These are phyloP conservation scores for Aspergillus felis DNA, from an alignment of 2,329 filamentous ascomycete genomes.

Conservation along the genomic window DNA sequence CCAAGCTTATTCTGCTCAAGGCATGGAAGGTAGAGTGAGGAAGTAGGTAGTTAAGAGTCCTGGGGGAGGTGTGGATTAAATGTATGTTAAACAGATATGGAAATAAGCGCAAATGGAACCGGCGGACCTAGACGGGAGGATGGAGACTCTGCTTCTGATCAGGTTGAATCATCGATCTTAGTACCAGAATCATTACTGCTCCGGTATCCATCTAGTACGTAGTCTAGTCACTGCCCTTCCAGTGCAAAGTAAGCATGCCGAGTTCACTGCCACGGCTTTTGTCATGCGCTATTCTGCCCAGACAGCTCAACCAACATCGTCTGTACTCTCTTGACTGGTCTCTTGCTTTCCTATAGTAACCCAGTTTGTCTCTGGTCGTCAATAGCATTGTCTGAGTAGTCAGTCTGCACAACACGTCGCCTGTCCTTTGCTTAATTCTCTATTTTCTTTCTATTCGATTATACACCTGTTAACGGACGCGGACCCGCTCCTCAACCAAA, in stretches of 20 bases:
- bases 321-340: neutral
- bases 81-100: neutral
- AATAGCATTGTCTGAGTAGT: neutral
- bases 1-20: neutral
- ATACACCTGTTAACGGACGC: neutral
- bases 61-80: neutral
- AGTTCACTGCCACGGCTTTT: neutral
- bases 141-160: conserved; percentile 7
- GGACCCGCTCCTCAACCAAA: neutral
- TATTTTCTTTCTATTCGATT: neutral
- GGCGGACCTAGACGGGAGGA: neutral
- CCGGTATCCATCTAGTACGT: too few relatives aligned
- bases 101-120: conserved; percentile 4
- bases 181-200: conserved; percentile 1
- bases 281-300: neutral
- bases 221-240: neutral
- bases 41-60: conserved; percentile 7
- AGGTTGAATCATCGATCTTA: neutral
- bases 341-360: neutral
- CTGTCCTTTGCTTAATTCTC: neutral
- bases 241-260: neutral
- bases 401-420: neutral
- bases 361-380: too few relatives aligned
- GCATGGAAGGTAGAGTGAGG: neutral
- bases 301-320: neutral